These are phyloP conservation scores for Kluyveromyces sp. DNA, from an alignment of 1,139 yeast species.

Conservation along the genomic window DNA sequence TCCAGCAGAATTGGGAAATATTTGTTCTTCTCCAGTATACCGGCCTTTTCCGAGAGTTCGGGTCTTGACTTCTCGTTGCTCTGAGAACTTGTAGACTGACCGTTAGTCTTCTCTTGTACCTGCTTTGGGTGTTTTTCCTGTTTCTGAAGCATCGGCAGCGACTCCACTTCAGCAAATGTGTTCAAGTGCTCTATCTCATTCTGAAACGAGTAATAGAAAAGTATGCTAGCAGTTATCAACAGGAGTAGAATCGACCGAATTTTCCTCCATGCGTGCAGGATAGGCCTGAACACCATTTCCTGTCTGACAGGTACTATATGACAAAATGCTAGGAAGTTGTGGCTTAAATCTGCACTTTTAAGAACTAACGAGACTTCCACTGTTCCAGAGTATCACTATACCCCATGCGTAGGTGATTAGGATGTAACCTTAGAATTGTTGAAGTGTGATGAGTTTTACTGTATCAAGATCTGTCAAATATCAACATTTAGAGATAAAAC, in stretches of 20 bases:
- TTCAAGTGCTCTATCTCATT: constrained; percentile 33
- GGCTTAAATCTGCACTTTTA: no score
- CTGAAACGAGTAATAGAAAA: constrained; percentile 32
- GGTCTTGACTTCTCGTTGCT: neutral
- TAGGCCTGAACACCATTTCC: neutral
- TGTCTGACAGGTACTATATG: no score
- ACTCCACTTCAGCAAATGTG: constrained; percentile 32
- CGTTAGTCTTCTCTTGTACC: neutral
- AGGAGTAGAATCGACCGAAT: constrained; percentile 24
- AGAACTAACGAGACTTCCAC: no score
- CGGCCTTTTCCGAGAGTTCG: constrained; percentile 13
- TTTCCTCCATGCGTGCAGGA: constrained; percentile 1
- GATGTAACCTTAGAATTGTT: neutral
- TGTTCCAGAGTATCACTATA: no score
- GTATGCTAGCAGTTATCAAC: constrained; percentile 24
- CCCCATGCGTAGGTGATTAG: neutral
- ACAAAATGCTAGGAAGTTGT: no score
- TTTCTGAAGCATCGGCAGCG: constrained; percentile 24
- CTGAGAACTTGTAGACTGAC: neutral
- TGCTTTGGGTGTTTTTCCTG: neutral
- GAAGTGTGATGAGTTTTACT: neutral
- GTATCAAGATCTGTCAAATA: neutral
- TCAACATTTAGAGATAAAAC: no score
- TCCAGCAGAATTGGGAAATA: constrained; percentile 33
- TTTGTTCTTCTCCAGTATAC: constrained; percentile 33